phyloP scores from a whole-genome alignment of 163 green algal genomes.

The Scenedesmus sp. region DNA sequence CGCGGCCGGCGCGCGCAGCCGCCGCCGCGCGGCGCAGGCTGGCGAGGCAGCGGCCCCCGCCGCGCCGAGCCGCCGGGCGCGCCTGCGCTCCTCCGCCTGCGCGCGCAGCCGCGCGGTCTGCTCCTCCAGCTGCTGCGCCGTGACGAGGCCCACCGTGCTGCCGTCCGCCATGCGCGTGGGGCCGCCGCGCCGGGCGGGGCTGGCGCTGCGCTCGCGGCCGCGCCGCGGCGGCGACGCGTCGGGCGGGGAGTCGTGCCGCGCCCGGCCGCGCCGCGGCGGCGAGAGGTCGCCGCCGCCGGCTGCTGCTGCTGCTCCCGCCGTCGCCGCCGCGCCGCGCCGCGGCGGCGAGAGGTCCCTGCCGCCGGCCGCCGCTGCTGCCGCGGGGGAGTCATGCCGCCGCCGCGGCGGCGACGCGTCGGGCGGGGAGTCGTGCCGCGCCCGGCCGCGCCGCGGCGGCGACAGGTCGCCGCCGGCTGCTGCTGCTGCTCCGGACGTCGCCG shows the following conservation, averaged over 20 bases:
- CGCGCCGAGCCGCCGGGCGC: not conserved
- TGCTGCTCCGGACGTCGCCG: not conserved
- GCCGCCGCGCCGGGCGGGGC: not conserved
- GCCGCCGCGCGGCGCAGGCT: not conserved
- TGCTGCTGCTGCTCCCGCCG: not conserved
- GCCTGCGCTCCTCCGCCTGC: conserved; percentile 59
- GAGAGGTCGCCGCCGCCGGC: conserved; percentile 24
- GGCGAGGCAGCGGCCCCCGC: not conserved
- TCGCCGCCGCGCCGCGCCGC: not conserved
- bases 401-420: conserved; percentile 41
- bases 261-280: conserved; percentile 14
- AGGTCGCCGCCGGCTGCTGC: conserved; percentile 11
- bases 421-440: conserved; percentile 45
- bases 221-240: not conserved
- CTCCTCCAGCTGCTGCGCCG: conserved; percentile 56
- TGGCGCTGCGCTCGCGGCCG: not conserved
- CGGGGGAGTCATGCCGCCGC: not conserved
- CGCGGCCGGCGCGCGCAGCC: not conserved
- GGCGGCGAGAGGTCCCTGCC: conserved; percentile 30
- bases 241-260: conserved; percentile 5
- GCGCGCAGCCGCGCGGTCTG: conserved; percentile 64
- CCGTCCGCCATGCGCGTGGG: conserved; percentile 72
- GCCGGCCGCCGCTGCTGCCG: no score
- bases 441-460: conserved; percentile 34
- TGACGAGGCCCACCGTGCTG: conserved; percentile 75